phyloP scores from a whole-genome alignment of 257 asterid species.

The Ophiorrhiza pumila region DNA sequence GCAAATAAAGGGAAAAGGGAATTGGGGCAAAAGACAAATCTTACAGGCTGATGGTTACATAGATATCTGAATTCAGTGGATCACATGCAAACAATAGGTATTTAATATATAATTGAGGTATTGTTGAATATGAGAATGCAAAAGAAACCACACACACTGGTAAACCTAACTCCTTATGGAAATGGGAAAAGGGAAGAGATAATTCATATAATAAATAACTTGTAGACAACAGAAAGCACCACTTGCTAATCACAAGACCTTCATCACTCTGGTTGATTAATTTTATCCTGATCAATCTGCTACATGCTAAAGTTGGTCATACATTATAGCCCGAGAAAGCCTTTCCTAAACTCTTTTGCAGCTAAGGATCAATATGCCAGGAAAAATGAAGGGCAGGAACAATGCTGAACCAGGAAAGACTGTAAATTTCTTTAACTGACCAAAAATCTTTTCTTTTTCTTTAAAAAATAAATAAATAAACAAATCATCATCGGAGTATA shows the following conservation, averaged over 20 bases:
- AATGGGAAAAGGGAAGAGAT: background rate
- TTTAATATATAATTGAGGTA: background rate
- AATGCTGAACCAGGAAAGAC: background rate
- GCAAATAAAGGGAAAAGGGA: background rate
- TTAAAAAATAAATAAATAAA: background rate
- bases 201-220: background rate
- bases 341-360: background rate
- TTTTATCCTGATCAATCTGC: background rate
- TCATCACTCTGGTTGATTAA: background rate
- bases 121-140: background rate
- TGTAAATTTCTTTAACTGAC: background rate
- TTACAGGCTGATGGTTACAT: background rate
- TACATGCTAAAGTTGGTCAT: background rate
- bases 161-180: background rate
- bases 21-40: background rate
- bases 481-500: background rate
- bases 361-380: background rate
- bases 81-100: background rate
- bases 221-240: background rate
- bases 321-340: background rate
- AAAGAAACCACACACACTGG: background rate
- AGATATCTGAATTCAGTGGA: background rate
- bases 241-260: background rate
- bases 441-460: background rate
- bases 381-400: background rate